phyloP scores from a whole-genome alignment of 2,329 filamentous ascomycete species.

The Aspergillus ochraceus region DNA sequence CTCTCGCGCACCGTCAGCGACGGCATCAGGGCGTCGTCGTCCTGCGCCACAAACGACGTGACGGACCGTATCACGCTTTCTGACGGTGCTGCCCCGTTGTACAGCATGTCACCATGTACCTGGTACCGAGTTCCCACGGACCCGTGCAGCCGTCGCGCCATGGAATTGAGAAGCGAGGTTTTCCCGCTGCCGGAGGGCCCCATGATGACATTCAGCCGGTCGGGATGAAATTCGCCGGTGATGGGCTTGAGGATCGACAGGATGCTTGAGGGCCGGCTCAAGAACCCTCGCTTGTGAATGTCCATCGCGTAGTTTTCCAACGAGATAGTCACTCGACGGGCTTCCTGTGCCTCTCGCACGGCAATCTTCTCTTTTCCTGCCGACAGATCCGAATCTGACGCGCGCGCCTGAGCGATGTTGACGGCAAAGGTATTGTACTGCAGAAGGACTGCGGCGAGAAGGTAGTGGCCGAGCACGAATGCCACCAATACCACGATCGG shows the following conservation, averaged over 20 bases:
- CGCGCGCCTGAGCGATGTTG: slow-evolving; percentile 64
- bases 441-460: slow-evolving; percentile 61
- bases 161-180: slow-evolving; percentile 70
- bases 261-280: slow-evolving; percentile 45
- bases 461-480: slow-evolving; percentile 64
- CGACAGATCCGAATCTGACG: slow-evolving; percentile 60
- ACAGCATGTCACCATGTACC: slow-evolving; percentile 62
- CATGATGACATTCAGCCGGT: slow-evolving; percentile 74
- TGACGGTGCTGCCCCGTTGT: slow-evolving; percentile 69
- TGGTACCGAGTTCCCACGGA: slow-evolving; percentile 63
- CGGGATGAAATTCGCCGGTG: slow-evolving; percentile 65
- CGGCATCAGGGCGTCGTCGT: slow-evolving; percentile 72
- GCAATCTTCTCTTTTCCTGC: slow-evolving; percentile 70
- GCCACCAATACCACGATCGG: slow-evolving; percentile 64
- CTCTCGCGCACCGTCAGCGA: slow-evolving; percentile 76
- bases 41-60: slow-evolving; percentile 75
- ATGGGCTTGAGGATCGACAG: slow-evolving; percentile 65
- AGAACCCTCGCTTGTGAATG: slow-evolving; percentile 60
- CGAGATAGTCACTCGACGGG: slow-evolving; percentile 64
- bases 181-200: slow-evolving; percentile 77
- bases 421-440: slow-evolving; percentile 68
- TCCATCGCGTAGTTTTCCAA: slow-evolving; percentile 65
- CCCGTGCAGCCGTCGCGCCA: slow-evolving; percentile 67
- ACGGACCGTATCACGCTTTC: slow-evolving; percentile 69
- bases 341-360: slow-evolving; percentile 52